Evolutionary conservation across 192 early-diverging fungal genomes (phyloP).

Genomic region (Rhizophagus sp.): DNA sequence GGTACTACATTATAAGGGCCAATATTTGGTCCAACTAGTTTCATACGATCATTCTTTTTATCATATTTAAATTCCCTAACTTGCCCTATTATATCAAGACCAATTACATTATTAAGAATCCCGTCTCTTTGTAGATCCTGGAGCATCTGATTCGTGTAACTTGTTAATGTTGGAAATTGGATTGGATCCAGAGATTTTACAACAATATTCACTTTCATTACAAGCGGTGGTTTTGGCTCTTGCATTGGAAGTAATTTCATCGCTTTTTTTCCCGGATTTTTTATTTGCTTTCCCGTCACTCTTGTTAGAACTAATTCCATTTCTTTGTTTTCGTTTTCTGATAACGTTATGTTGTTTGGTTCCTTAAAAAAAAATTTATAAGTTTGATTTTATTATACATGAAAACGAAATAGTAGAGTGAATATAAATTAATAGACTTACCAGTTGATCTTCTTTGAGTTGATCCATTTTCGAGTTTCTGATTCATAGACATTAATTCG

Average conservation of each 20-base stretch:
- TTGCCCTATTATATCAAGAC: too few species aligned
- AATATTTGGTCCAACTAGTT: too few species aligned
- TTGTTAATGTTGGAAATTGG: not conserved
- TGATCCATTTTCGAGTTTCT: not conserved
- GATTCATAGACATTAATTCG: not conserved
- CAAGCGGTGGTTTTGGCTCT: not conserved
- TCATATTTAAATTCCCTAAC: too few species aligned
- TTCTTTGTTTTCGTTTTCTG: not conserved
- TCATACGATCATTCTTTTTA: too few species aligned
- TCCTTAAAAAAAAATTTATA: not conserved
- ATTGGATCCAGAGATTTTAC: not conserved
- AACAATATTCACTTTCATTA: not conserved
- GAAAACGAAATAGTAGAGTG: not conserved
- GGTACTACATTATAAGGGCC: too few species aligned
- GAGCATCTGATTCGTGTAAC: too few species aligned
- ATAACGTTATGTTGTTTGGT: not conserved
- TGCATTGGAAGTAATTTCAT: too few species aligned
- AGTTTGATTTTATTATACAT: not conserved
- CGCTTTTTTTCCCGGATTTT: not conserved
- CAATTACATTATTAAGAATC: too few species aligned
- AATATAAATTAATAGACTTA: not conserved
- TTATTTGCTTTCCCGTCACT: not conserved
- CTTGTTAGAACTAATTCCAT: not conserved
- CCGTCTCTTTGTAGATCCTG: too few species aligned
- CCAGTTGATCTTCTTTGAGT: not conserved